Evolutionary conservation across 768 basidiomycete genomes (phyloP), one percentile per base, ranked within the genome.

Genomic region (Rhodotorula graminis): DNA sequence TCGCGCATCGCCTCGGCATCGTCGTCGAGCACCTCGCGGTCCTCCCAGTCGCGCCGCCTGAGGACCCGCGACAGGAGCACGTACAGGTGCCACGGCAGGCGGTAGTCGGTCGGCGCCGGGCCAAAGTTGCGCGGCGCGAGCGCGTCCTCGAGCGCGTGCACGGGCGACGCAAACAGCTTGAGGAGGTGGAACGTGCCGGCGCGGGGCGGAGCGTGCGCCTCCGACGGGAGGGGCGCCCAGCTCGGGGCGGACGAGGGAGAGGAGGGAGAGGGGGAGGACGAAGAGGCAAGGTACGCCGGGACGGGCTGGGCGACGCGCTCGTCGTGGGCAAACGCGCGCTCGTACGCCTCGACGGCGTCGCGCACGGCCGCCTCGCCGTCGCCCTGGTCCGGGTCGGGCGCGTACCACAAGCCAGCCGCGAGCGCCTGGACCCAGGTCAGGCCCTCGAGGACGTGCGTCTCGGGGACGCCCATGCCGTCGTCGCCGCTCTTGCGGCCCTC

Each of bases 341-440:
- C 73, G 68, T 77, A 80, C 31, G 49, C 37, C 53, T 64, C 47
- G 2, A 80, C 52, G 21, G 76, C 73, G 14, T 42, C 44, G 5
- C 50, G 55, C 18, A 78, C 61, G 3, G 67, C 53, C 11, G 65
- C 57, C 2, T 75, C 55, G 0, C 27, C 53, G 10, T 46, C 61
- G 29, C 0, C 42, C 64, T 5, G 16, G 37, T 12, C 23, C 11
- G 18, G 40, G 50, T 12, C 49, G 56, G 88, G 85, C 1, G 87
- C 88, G 80, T 88, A 97, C 96, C 96, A 99, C 46, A 98, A 82
- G 72, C 89, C 88, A 57, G 97, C 82, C 5, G 92, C 96, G 79
- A 98, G 91, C 1, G 89, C 88, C 29, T 93, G 87, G 80, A 93
- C 94, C 96, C 96, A 99, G 79, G 96, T 94, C 65, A 97, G 81